These are phyloP conservation scores for Amborella trichopoda DNA, from an alignment of 164 flowering plant genomes.

Conservation along the genomic window DNA sequence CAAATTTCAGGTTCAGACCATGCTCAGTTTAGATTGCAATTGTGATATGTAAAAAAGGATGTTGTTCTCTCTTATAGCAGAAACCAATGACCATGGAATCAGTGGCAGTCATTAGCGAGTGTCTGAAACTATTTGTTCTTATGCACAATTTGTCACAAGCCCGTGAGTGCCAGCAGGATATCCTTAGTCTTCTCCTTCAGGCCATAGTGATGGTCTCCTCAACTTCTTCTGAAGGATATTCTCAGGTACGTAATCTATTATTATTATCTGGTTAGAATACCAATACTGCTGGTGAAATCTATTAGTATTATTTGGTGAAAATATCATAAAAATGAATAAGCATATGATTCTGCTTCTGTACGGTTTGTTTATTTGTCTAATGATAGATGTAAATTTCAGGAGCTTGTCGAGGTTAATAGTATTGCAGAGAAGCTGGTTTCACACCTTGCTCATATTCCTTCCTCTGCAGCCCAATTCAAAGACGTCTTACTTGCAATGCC, in stretches of 20 bases:
- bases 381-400: constrained; percentile 29
- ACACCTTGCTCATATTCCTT: constrained; percentile 79
- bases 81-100: constrained; percentile 47
- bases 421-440: constrained; percentile 60
- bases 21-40: neutral
- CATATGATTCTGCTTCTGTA: neutral
- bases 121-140: constrained; percentile 62
- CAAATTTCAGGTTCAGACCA: neutral
- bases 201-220: constrained; percentile 52
- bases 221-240: constrained; percentile 25
- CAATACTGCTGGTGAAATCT: too few relatives aligned
- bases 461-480: constrained; percentile 55
- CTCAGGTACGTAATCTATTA: constrained; percentile 46
- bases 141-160: constrained; percentile 54
- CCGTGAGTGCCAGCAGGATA: constrained; percentile 39
- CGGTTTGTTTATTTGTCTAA: constrained; percentile 1
- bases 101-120: constrained; percentile 43
- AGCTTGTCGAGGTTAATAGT: constrained; percentile 44
- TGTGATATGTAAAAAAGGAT: constrained; percentile 2
- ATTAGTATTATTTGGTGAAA: too few relatives aligned
- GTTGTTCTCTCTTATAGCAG: constrained; percentile 27
- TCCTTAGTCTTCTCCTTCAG: constrained; percentile 61
- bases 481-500: constrained; percentile 77
- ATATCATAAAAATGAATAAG: neutral
- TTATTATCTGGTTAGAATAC: too few relatives aligned